Base-by-base conservation (phyloP, 2,329 filamentous ascomycete genomes). In the Aspergillus fructus region DNA sequence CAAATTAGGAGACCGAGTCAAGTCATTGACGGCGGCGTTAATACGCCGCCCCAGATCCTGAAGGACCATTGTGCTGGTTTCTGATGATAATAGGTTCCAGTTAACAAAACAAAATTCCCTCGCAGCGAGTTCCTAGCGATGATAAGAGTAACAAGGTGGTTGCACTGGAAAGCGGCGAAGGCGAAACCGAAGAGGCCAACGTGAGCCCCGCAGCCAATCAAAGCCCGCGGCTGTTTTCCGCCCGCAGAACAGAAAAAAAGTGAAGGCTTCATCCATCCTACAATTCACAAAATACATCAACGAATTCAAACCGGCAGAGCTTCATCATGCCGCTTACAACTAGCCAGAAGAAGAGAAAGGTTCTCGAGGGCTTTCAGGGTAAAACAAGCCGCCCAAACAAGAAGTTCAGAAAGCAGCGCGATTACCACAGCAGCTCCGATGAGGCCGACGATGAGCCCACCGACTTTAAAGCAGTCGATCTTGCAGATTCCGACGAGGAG, bases 41-140 rank as follows among this genome's bases (percentile, higher is more conserved):
- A 99, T 97, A 80, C 94, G 94, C 83, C 93, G 92, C 68, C 94
- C 94, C 59, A 99, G 86, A 85, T 99, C 94, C 87, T 96, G 93
- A 73, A 99, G 89, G 84, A 99, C 94, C 94, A 99, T 99, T 73
- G 70, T 60, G 58, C n/a, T 17, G 17, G 19, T 12, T 21, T 41
- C 15, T 15, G 11, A 12, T 48, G 34, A 23, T 23, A 30, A 23
- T 30, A 23, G 27, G 33, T 40, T 15, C 17, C 30, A 48, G 19
- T 45, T 17, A 45, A 42, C 7, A 12, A 37, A 23, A 15, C 7
- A 15, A 3, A 21, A 17, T 33, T 3, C 8, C 12, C 42, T 23
- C 40, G 45, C 37, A 50, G 23, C 15, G 55, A 39, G 23, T 34
- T 51, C 15, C 33, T 30, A 46, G 47, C 15, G 30, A n/a, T 24